phyloP scores from a whole-genome alignment of 768 basidiomycete genomes.

The Russula virescens region DNA sequence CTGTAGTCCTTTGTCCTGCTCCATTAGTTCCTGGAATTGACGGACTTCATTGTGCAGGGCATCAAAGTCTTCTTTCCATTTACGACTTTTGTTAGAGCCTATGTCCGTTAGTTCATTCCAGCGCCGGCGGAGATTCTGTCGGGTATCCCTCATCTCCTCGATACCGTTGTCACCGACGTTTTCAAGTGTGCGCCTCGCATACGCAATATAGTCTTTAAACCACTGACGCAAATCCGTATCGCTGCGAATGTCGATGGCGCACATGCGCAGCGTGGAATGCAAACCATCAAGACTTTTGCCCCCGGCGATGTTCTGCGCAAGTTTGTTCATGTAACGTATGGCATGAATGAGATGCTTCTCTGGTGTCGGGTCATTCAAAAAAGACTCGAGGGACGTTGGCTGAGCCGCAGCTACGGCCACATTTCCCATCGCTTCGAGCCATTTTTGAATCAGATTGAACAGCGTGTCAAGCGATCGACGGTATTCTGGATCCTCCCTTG shows the following conservation, averaged over 20 bases:
- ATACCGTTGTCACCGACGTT: constrained; percentile 49
- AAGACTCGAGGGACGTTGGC: constrained; percentile 43
- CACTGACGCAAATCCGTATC: constrained; percentile 49
- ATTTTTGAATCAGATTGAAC: constrained; percentile 51
- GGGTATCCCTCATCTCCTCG: constrained; percentile 38
- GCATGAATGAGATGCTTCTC: constrained; percentile 57
- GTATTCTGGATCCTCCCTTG: constrained; percentile 56
- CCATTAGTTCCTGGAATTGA: constrained; percentile 42
- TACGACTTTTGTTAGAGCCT: constrained; percentile 37
- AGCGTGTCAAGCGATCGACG: constrained; percentile 51
- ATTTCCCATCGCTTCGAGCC: constrained; percentile 48
- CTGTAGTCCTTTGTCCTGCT: constrained; percentile 45
- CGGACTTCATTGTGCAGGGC: constrained; percentile 40
- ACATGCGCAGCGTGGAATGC: constrained; percentile 37
- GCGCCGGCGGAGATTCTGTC: constrained; percentile 41
- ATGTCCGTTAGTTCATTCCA: constrained; percentile 48
- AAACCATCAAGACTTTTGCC: constrained; percentile 48
- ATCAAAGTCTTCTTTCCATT: constrained; percentile 50
- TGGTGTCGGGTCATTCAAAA: constrained; percentile 57
- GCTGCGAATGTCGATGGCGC: constrained; percentile 44
- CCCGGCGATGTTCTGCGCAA: constrained; percentile 51
- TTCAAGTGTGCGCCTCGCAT: constrained; percentile 42
- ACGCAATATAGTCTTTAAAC: constrained; percentile 49
- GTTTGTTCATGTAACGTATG: constrained; percentile 35
- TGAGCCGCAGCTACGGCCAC: constrained; percentile 41